Evolutionary conservation across 2,329 filamentous ascomycete species (phyloP).

Genomic region (Colletotrichum chrysophilum): DNA sequence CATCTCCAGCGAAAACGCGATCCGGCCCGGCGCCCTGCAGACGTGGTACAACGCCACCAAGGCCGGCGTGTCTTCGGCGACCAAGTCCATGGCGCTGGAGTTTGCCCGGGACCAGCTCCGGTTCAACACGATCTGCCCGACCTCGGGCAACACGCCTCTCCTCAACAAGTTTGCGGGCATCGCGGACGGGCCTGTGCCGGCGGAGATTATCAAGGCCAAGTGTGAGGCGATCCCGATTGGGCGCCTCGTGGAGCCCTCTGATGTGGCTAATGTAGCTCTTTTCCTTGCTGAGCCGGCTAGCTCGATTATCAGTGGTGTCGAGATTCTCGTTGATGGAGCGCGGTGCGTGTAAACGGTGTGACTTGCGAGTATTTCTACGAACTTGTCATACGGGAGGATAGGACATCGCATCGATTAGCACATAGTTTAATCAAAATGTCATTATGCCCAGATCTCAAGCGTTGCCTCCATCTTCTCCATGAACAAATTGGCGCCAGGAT

Average conservation of each 20-base stretch:
- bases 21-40: not conserved
- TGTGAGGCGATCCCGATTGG: not conserved
- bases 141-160: slow-evolving; percentile 2
- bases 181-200: not conserved
- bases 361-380: not conserved
- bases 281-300: not conserved
- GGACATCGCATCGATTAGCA: not conserved
- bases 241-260: not conserved
- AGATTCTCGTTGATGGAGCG: not conserved
- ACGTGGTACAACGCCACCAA: slow-evolving; percentile 18
- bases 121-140: slow-evolving; percentile 11
- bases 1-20: slow-evolving; percentile 1
- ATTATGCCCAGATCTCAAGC: rapidly evolving
- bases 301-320: not conserved
- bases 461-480: not conserved
- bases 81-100: slow-evolving; percentile 17
- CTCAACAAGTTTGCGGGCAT: not conserved
- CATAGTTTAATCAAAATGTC: not conserved
- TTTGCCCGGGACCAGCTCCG: slow-evolving; percentile 1
- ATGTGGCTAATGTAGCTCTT: not conserved
- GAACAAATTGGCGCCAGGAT: rapidly evolving
- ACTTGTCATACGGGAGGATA: not conserved
- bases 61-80: not conserved
- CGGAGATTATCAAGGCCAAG: not conserved
- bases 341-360: not conserved